A percentile compares a stretch with the other conserved stretches of the same genome.
Evolutionary conservation across 2,329 filamentous ascomycete species (phyloP).

Genomic region (Fusarium brachygibbosum): DNA sequence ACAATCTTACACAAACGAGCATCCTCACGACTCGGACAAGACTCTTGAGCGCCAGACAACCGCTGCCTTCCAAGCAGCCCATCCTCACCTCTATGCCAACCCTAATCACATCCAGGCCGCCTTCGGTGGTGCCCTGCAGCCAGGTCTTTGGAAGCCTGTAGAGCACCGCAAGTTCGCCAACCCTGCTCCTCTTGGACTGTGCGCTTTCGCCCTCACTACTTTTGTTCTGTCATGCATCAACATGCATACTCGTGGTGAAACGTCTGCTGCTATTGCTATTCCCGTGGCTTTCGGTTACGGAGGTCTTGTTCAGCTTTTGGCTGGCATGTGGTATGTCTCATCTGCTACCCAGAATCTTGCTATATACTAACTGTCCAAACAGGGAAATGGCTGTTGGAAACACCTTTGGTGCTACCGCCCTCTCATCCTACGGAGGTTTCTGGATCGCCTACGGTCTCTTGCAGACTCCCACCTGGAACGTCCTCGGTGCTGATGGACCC

Average conservation of each 20-base stretch:
- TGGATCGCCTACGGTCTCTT: conserved; percentile 84
- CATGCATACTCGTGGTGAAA: conserved; percentile 72
- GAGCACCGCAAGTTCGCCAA: conserved; percentile 82
- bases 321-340: conserved; percentile 84
- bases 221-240: conserved; percentile 84
- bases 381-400: conserved; percentile 92
- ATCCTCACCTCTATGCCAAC: conserved; percentile 48
- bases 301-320: conserved; percentile 79
- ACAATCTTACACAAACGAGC: conserved; percentile 32
- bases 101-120: conserved; percentile 63
- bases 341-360: not conserved
- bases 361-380: conserved; percentile 14
- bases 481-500: conserved; percentile 61
- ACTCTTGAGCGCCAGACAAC: conserved; percentile 42
- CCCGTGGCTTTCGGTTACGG: conserved; percentile 80
- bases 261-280: conserved; percentile 74
- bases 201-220: conserved; percentile 84
- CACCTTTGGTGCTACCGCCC: conserved; percentile 85
- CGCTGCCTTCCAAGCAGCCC: conserved; percentile 35
- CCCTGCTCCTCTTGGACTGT: conserved; percentile 81
- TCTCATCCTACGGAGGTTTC: conserved; percentile 87
- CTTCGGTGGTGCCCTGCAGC: conserved; percentile 77
- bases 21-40: conserved; percentile 46
- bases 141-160: conserved; percentile 73
- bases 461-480: conserved; percentile 75